A percentile compares a stretch with the other conserved stretches of the same genome.
Evolutionary conservation across 371 early-diverging fungal species (phyloP).

Genomic region (Mortierella sp.): DNA sequence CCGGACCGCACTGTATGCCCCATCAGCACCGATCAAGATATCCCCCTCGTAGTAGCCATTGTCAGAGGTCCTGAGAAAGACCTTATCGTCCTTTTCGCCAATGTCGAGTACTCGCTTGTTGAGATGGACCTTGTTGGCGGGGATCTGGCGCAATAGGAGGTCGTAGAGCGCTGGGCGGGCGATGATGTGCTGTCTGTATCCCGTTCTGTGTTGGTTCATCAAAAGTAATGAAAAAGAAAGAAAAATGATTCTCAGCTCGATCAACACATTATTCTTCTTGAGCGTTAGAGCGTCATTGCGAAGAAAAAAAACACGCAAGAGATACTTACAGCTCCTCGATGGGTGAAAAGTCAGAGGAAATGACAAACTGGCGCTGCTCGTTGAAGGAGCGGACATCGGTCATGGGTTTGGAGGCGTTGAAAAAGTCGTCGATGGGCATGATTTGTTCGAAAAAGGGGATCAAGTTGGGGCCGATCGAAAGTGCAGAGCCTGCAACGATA

Average conservation of each 20-base stretch:
- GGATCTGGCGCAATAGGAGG: neutral
- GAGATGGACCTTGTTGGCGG: neutral
- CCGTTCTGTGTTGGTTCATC: neutral
- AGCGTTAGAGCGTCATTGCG: neutral
- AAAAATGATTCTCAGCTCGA: neutral
- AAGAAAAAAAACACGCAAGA: neutral
- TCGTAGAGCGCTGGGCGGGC: slow-evolving; percentile 1
- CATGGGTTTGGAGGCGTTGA: neutral
- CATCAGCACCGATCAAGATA: slow-evolving; percentile 28
- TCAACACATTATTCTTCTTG: neutral
- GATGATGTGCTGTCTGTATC: slow-evolving; percentile 1
- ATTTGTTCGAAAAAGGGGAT: slow-evolving; percentile 3
- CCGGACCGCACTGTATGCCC: slow-evolving; percentile 22
- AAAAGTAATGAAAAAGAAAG: neutral
- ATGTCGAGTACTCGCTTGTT: slow-evolving; percentile 17
- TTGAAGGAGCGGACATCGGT: neutral
- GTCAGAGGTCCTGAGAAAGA: slow-evolving; percentile 9
- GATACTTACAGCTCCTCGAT: slow-evolving; percentile 5
- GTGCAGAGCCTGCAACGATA: neutral
- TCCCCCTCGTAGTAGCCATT: slow-evolving; percentile 16
- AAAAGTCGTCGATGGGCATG: neutral
- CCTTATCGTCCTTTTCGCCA: slow-evolving; percentile 2
- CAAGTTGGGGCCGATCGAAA: neutral
- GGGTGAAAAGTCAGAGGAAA: neutral
- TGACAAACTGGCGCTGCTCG: slow-evolving; percentile 2